These are phyloP conservation scores for Phytophthora pinifolia DNA, from an alignment of 352 stramenopile genomes.

Conservation along the genomic window DNA sequence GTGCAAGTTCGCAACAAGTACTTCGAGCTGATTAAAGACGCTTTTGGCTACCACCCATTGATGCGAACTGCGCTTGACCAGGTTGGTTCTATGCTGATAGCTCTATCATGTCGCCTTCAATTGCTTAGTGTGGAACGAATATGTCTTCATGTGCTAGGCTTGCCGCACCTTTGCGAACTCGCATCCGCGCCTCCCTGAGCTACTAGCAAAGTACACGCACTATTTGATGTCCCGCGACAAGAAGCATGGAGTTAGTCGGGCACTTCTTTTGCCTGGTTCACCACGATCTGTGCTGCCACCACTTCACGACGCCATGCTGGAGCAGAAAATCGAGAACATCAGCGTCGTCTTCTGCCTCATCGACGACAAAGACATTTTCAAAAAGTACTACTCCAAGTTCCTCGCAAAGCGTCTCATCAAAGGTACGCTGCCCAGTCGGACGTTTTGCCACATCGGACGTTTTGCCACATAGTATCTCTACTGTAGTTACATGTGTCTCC, in stretches of 20 bases:
- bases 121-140: background rate
- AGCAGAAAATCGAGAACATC: constrained; percentile 83
- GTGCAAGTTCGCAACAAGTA: constrained; percentile 85
- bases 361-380: constrained; percentile 90
- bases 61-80: constrained; percentile 86
- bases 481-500: background rate
- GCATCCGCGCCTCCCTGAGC: constrained; percentile 70
- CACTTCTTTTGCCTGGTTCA: constrained; percentile 27
- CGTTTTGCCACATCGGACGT: background rate
- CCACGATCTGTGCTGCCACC: constrained; percentile 16
- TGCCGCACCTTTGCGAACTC: constrained; percentile 85
- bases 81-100: constrained; percentile 28
- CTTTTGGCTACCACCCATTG: constrained; percentile 78
- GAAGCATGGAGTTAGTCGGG: constrained; percentile 23
- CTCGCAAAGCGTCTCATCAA: constrained; percentile 84
- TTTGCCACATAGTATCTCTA: too few relatives aligned
- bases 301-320: constrained; percentile 54
- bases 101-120: background rate
- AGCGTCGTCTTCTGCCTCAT: constrained; percentile 87
- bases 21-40: constrained; percentile 83
- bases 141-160: constrained; percentile 36
- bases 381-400: constrained; percentile 89
- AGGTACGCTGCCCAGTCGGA: constrained; percentile 33
- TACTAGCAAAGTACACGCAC: constrained; percentile 85
- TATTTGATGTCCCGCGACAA: constrained; percentile 84